Conservation (phyloP, 1,284 basidiomycete species). For the Austroboletus niveus region DNA sequence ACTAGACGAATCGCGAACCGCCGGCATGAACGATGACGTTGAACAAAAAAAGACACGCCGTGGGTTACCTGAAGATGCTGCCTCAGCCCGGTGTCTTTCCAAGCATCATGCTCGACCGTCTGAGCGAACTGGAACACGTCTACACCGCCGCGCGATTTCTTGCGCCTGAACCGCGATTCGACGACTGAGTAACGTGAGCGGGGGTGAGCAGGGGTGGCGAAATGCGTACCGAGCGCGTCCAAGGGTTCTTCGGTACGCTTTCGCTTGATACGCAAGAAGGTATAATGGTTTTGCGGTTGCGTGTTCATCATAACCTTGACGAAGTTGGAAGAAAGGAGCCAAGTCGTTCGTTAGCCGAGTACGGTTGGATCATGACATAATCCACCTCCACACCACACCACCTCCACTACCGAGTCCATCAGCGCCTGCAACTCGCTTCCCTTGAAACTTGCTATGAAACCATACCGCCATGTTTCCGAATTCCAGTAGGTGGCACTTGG, state of each 20-base stretch:
- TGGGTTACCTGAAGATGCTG: conserved; percentile 58
- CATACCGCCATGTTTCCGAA: too few relatives aligned
- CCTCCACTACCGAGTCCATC: too few relatives aligned
- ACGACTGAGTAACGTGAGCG: conserved; percentile 47
- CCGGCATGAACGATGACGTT: not conserved
- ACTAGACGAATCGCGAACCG: conserved; percentile 33
- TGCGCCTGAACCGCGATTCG: conserved; percentile 56
- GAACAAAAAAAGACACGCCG: not conserved
- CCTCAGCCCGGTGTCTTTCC: conserved; percentile 57
- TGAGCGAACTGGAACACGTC: conserved; percentile 76
- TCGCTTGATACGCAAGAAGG: conserved; percentile 74
- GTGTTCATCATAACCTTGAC: conserved; percentile 15
- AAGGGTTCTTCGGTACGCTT: conserved; percentile 77
- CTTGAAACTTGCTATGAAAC: too few relatives aligned
- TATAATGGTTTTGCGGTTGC: conserved; percentile 41
- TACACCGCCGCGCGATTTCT: conserved; percentile 56
- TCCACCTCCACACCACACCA: too few relatives aligned
- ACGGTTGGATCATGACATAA: too few relatives aligned
- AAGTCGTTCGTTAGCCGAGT: too few relatives aligned
- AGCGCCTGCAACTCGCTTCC: too few relatives aligned
- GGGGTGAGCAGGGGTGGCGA: conserved; percentile 6
- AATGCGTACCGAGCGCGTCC: conserved; percentile 63
- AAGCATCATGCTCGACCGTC: conserved; percentile 67
- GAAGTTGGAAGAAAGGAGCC: too few relatives aligned
- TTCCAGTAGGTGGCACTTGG: too few relatives aligned